Evolutionary conservation across 306 rosid genomes (phyloP).

Genomic region (Vigna unguiculata): DNA sequence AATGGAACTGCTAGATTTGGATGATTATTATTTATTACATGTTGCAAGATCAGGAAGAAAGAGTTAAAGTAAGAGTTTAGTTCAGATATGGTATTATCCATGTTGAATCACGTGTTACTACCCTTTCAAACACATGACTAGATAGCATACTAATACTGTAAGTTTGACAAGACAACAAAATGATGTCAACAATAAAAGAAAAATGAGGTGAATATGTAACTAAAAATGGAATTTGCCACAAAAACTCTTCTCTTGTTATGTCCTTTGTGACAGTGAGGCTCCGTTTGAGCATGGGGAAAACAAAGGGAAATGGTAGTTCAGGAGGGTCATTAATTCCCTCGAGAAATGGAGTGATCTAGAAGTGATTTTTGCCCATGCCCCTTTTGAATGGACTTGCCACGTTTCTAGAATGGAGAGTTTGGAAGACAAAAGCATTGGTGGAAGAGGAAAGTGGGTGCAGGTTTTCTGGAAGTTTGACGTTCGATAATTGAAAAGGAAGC

Average conservation of each 20-base stretch:
- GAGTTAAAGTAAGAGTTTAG: background rate
- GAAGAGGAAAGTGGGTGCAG: slow-evolving; percentile 1
- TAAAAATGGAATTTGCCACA: background rate
- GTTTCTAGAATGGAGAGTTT: slow-evolving; percentile 6
- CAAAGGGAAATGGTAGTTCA: background rate
- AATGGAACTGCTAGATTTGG: background rate
- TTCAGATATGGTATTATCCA: background rate
- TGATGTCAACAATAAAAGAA: background rate
- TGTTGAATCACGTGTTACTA: background rate
- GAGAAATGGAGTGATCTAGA: slow-evolving; percentile 3
- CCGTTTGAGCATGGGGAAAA: slow-evolving; percentile 18
- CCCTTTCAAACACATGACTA: background rate
- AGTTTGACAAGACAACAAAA: background rate
- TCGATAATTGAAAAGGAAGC: background rate
- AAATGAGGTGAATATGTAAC: background rate
- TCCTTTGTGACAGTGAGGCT: slow-evolving; percentile 3
- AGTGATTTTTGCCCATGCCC: slow-evolving; percentile 9
- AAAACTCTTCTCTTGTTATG: background rate
- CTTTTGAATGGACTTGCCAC: background rate
- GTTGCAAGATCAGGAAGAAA: background rate
- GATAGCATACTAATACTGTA: background rate
- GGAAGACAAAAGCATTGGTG: background rate
- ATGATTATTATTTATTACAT: background rate
- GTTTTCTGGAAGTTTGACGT: background rate
- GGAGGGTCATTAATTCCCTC: background rate